Base-by-base conservation (phyloP, 306 rosid species). In the Castanea mollissima region DNA sequence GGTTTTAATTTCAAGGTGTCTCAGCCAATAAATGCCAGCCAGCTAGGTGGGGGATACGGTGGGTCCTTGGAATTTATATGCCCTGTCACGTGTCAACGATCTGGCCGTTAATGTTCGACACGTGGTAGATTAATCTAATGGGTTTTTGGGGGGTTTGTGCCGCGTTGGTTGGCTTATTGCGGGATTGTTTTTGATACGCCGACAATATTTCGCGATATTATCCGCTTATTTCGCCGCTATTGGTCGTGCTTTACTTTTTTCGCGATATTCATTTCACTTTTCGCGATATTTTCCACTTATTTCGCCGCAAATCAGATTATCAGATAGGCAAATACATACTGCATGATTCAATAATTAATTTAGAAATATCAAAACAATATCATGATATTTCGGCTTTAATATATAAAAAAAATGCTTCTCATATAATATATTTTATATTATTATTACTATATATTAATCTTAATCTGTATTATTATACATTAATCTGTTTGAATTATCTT, bases 201-300 rank as follows among this genome's bases (percentile, higher is more conserved):
- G 87, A 92, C 95, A 91, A 82, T 86, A n/a, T 89, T 78, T 89
- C 91, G 91, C 86, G 90, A 64, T 27, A 87, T 79, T 84, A 72
- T 80, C 44, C 21, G 5, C 21, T 12, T 23, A 29, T 46, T 71
- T 71, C 62, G 31, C 54, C 25, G 1, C 65, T 23, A 25, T 21
- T 21, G 31, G 32, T 0, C 31, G 0, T 1, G 31, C 5, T 58
- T 21, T 58, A 20, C 12, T 21, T 8, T 11, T 5, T 57, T 57
- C 4, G 11, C 2, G 27, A 25, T 25, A 25, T 25, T 25, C 27
- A 25, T 25, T 25, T 25, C 27, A 25, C 27, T 25, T 89, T 78
- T 89, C 91, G 91, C 86, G 90, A 64, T 27, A 87, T 77, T 84
- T 75, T 80, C 44, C 21, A 5, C 21, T 12, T 23, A 29, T 46